Conservation (phyloP, 371 early-diverging fungal species). For the Globomyces sp. region DNA sequence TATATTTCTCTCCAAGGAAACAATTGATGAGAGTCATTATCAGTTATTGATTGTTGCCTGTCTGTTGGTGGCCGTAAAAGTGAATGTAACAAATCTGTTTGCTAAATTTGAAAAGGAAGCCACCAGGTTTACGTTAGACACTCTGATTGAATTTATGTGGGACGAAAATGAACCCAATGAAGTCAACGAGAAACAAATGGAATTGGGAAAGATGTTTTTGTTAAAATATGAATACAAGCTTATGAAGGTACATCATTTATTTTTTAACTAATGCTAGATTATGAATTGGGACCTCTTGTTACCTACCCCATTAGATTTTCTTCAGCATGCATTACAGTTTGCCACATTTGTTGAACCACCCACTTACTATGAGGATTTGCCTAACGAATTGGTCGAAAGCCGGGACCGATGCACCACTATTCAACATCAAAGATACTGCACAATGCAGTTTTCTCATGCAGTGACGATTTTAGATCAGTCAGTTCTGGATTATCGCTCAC, state of each 20-base stretch:
- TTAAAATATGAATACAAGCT: slow-evolving; percentile 15
- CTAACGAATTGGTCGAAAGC: background rate
- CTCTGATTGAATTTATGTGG: slow-evolving; percentile 13
- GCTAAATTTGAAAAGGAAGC: slow-evolving; percentile 1
- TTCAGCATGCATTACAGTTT: slow-evolving; percentile 9
- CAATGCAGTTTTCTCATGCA: slow-evolving; percentile 10
- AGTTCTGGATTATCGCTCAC: slow-evolving; percentile 2
- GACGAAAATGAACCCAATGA: slow-evolving; percentile 9
- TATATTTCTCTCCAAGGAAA: background rate
- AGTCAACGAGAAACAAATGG: background rate
- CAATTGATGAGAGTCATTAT: background rate
- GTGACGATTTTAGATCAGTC: slow-evolving; percentile 4
- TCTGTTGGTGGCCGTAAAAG: slow-evolving; percentile 7
- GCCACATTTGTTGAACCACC: slow-evolving; percentile 3
- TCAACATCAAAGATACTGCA: slow-evolving; percentile 8
- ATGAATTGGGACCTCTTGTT: slow-evolving; percentile 8
- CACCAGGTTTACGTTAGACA: background rate
- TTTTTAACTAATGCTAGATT: background rate
- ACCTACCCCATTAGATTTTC: slow-evolving; percentile 10
- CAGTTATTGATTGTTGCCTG: slow-evolving; percentile 10
- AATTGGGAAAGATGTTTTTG: background rate
- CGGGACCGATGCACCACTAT: background rate
- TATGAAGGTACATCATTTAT: slow-evolving; percentile 1
- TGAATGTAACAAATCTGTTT: background rate
- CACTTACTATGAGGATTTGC: background rate